Evolutionary conservation across 2,329 filamentous ascomycete species (phyloP).

Genomic region (Chrysosporium keratinophilum): DNA sequence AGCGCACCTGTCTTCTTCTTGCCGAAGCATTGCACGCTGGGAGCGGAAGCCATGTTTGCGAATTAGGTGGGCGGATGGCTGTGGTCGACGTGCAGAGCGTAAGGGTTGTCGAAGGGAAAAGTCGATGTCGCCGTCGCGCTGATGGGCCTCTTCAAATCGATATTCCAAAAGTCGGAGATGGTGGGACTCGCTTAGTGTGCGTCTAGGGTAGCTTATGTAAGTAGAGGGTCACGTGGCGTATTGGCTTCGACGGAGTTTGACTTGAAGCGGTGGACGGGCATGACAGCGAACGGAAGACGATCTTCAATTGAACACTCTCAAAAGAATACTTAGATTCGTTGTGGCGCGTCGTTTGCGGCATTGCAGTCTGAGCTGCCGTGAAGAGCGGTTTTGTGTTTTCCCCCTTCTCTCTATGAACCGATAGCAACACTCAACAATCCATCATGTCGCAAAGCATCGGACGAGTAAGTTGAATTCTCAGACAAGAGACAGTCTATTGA

Average conservation of each 20-base stretch:
- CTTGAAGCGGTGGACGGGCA: no score
- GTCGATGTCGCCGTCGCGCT: constrained; percentile 30
- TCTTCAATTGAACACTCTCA: neutral
- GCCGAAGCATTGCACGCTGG: constrained; percentile 96
- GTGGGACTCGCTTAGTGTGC: constrained; percentile 36
- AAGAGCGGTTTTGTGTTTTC: neutral
- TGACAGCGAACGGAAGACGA: neutral
- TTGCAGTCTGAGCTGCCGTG: neutral
- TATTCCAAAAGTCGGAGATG: constrained; percentile 21
- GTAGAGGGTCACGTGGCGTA: constrained; percentile 20
- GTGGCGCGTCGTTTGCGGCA: neutral
- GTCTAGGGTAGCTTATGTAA: constrained; percentile 21
- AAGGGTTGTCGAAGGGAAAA: constrained; percentile 18
- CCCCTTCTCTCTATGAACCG: constrained; percentile 7
- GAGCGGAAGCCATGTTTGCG: constrained; percentile 57
- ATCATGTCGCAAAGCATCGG: constrained; percentile 39
- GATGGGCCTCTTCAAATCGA: constrained; percentile 23
- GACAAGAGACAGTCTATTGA: neutral
- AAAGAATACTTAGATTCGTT: neutral
- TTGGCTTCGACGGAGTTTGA: no score
- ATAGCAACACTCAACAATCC: constrained; percentile 6
- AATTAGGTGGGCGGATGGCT: constrained; percentile 23
- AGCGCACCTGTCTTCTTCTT: constrained; percentile 71
- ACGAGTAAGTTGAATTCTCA: constrained; percentile 28
- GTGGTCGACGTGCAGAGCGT: constrained; percentile 31